Evolutionary conservation across 2,329 filamentous ascomycete genomes (phyloP), one percentile per base, ranked within the genome.

Genomic region (Diaporthe australafricana): DNA sequence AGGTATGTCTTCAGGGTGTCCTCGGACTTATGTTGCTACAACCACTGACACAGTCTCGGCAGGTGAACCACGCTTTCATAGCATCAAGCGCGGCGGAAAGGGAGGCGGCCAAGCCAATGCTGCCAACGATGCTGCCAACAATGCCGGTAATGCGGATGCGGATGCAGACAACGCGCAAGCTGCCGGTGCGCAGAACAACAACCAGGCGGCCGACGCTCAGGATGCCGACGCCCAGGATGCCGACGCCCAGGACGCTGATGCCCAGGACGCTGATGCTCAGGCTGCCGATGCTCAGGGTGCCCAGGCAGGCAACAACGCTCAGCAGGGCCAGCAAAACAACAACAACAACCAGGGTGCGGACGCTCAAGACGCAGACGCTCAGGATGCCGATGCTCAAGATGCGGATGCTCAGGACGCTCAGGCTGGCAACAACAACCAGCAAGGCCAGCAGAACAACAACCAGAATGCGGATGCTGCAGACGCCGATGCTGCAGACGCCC

Each of bases 81-180:
- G 56, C 17, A 45, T 62, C 1, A 62, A 9, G 38, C 56, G 56
- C n/a, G 56, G 56, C n/a, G n/a, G n/a, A n/a, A n/a, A n/a, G 7
- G 56, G 56, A 1, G 55, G 55, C 17, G 56, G 56, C 56, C 38
- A 62, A n/a, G 30, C 25, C 14, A 60, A 60, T 11, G 56, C 56
- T n/a, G n/a, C n/a, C n/a, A n/a, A n/a, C n/a, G n/a, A n/a, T n/a
- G n/a, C n/a, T n/a, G n/a, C n/a, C n/a, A n/a, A n/a, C n/a, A n/a
- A n/a, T n/a, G n/a, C n/a, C n/a, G n/a, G n/a, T n/a, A n/a, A n/a
- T n/a, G n/a, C n/a, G n/a, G n/a, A n/a, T n/a, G n/a, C n/a, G n/a
- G n/a, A n/a, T n/a, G n/a, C n/a, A n/a, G n/a, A n/a, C 35, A 30
- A 30, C 14, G 56, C 22, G 5, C 53, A 56, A 12, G 53, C 25